phyloP scores from a whole-genome alignment of 768 basidiomycete species.

The Jaapia argillacea region DNA sequence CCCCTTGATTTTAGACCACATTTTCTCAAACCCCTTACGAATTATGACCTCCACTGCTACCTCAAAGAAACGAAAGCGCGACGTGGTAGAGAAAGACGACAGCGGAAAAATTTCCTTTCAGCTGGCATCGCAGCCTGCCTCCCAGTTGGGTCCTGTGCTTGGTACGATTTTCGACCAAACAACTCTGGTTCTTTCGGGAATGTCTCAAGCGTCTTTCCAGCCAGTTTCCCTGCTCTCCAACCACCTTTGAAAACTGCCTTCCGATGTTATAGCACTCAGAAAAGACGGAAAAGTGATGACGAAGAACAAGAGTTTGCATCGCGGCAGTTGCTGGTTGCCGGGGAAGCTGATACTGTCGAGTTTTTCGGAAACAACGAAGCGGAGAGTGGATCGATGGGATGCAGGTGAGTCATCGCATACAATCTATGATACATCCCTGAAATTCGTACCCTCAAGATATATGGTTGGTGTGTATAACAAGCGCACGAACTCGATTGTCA shows the following conservation, averaged over 20 bases:
- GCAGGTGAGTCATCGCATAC: slow-evolving; percentile 42
- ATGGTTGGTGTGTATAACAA: slow-evolving; percentile 78
- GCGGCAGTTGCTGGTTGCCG: slow-evolving; percentile 45
- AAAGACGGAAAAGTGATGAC: slow-evolving; percentile 16
- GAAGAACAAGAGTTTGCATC: slow-evolving; percentile 22
- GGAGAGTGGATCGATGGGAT: slow-evolving; percentile 46
- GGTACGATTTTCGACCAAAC: too few species aligned
- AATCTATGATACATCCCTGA: background rate
- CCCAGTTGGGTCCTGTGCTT: slow-evolving; percentile 39
- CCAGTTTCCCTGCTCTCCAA: slow-evolving; percentile 55
- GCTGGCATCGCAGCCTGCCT: slow-evolving; percentile 22
- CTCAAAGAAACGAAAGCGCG: slow-evolving; percentile 43
- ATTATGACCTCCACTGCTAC: slow-evolving; percentile 9
- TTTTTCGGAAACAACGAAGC: slow-evolving; percentile 60
- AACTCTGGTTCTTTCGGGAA: too few species aligned
- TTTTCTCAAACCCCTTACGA: background rate
- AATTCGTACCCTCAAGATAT: slow-evolving; percentile 48
- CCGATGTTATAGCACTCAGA: slow-evolving; percentile 44
- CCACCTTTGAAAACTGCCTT: slow-evolving; percentile 49
- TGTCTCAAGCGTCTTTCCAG: slow-evolving; percentile 27
- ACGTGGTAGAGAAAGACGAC: slow-evolving; percentile 19
- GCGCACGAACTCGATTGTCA: slow-evolving; percentile 53
- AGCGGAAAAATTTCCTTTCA: slow-evolving; percentile 24
- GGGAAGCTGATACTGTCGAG: slow-evolving; percentile 79
- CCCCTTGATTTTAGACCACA: too few species aligned